Conservation (phyloP, 2,329 filamentous ascomycete genomes). For the Fusarium coicis region DNA sequence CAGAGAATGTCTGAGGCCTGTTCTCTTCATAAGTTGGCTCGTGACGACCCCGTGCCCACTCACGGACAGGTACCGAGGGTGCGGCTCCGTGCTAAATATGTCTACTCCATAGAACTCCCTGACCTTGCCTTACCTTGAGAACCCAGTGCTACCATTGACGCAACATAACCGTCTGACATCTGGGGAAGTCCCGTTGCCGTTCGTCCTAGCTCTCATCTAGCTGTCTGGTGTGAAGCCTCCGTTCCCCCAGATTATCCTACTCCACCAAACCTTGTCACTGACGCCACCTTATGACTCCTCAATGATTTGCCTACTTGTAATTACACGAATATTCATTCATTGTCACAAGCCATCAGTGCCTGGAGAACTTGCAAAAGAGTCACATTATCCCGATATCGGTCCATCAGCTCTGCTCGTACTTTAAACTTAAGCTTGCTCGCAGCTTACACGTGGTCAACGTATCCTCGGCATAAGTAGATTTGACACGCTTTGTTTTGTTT, state of each 20-base stretch:
- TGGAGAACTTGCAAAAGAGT: slow-evolving; percentile 2
- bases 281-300: slow-evolving; percentile 17
- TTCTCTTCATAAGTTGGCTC: background rate
- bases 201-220: slow-evolving; percentile 40
- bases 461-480: slow-evolving; percentile 20
- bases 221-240: slow-evolving; percentile 22
- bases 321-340: slow-evolving; percentile 4
- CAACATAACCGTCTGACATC: slow-evolving; percentile 13
- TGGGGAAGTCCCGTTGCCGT: slow-evolving; percentile 33
- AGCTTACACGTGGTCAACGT: slow-evolving; percentile 15
- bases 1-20: slow-evolving; percentile 13
- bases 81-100: slow-evolving; percentile 36
- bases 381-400: slow-evolving; percentile 36
- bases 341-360: background rate
- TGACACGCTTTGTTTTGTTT: background rate
- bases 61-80: slow-evolving; percentile 42
- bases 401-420: background rate
- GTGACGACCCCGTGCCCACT: slow-evolving; percentile 19
- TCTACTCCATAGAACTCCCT: slow-evolving; percentile 22
- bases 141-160: background rate
- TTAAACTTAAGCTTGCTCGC: slow-evolving; percentile 10
- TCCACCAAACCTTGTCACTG: slow-evolving; percentile 20
- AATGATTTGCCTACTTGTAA: slow-evolving; percentile 6
- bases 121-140: background rate
- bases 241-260: slow-evolving; percentile 34